Base-by-base conservation (phyloP, 2,329 filamentous ascomycete genomes). In the Raffaelea albimanens region DNA sequence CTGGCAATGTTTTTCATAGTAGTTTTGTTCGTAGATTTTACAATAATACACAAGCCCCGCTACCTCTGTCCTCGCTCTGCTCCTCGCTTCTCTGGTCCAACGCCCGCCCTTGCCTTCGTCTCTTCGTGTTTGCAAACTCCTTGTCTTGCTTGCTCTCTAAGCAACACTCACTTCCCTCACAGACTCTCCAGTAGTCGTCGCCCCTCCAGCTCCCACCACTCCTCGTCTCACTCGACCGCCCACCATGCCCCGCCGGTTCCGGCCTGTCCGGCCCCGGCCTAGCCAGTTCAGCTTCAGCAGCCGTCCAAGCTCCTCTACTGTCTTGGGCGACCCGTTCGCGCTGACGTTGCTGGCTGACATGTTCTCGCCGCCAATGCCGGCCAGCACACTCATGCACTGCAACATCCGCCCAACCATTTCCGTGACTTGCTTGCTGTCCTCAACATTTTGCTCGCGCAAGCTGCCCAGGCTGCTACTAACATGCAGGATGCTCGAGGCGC, bases 231-330 rank as follows among this genome's bases (percentile, higher is more conserved):
- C 74, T 45, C 76, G 63, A 0, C 75, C 76, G 2, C 89, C 90
- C 1, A 97, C 90, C 61, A 96, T 91, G 0, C 93, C 93, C 54
- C 88, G 79, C 46, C 93, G 71, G 63, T 97, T 94, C 53, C 93
- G 74, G 0, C 93, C 93, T 3, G 89, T 97, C 33, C 93, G 71
- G 0, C 91, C 91, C 42, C 93, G 74, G 0, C 91, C 91, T 2
- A 98, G 75, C 93, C 93, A 98, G 64, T 98, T 98, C 58, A 96
- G 80, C 67, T 97, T 98, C 52, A 98, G 70, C 57, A 93, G 82
- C 60, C 87, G 84, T 49, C 85, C 88, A 52, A 98, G 69, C 58
- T 90, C 79, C 52, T 91, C 85, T 58, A 97, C 85, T 65, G 84
- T 87, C 48, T 75, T 76, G 14, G 34, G n/a, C 9, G 34, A 38